A percentile compares a stretch with the other conserved stretches of the same genome.
These are phyloP conservation scores for Nemania sp. DNA, from an alignment of 2,329 filamentous ascomycete genomes.

Conservation along the genomic window DNA sequence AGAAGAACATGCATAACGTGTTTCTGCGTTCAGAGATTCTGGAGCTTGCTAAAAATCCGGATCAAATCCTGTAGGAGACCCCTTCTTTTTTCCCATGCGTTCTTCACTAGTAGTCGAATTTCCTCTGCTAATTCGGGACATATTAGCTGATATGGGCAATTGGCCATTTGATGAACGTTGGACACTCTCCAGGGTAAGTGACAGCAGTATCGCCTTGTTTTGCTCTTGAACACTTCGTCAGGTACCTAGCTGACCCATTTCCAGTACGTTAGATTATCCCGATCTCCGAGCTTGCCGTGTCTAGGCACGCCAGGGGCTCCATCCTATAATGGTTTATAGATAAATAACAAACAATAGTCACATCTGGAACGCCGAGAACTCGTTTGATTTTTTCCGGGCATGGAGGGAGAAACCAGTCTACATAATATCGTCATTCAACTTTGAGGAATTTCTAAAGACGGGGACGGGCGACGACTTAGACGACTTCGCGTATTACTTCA, in stretches of 20 bases:
- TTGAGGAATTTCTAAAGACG: constrained; percentile 30
- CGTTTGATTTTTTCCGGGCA: constrained; percentile 48
- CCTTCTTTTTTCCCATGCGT: not conserved
- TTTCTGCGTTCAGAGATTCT: constrained; percentile 42
- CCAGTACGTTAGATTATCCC: not conserved
- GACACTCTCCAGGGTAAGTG: constrained; percentile 43
- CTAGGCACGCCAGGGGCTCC: not conserved
- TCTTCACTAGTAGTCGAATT: not conserved
- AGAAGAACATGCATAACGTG: constrained; percentile 46
- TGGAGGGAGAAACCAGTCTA: constrained; percentile 42
- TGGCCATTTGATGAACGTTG: constrained; percentile 35
- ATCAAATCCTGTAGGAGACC: constrained; percentile 30
- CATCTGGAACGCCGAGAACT: constrained; percentile 49
- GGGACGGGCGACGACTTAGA: constrained; percentile 38
- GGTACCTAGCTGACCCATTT: not conserved
- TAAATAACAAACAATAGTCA: constrained; percentile 32
- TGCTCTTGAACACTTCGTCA: too few relatives aligned
- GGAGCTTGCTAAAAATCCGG: constrained; percentile 39
- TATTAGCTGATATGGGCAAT: constrained; percentile 25
- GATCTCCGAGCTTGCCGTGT: not conserved
- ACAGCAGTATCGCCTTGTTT: not conserved
- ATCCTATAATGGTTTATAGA: not conserved
- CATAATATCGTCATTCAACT: constrained; percentile 31
- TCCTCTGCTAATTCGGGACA: not conserved
- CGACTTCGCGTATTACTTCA: constrained; percentile 31